These are phyloP conservation scores for Cercospora zeae-maydis DNA, from an alignment of 2,329 filamentous ascomycete genomes.

Conservation along the genomic window DNA sequence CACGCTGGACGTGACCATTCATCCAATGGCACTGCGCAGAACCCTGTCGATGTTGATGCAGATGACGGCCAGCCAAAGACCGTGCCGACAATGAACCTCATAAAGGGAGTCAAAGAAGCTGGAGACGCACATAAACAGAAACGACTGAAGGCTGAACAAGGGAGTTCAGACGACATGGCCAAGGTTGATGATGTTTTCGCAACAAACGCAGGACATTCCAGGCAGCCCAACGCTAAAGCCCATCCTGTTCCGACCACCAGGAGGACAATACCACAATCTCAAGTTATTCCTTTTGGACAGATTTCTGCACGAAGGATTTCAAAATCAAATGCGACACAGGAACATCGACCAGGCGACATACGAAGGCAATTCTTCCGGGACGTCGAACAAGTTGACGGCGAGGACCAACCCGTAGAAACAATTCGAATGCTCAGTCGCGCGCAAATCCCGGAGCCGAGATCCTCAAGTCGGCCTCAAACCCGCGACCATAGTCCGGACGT, in stretches of 20 bases:
- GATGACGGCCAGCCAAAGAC: not conserved
- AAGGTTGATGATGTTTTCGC: not conserved
- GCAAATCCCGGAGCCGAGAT: not conserved
- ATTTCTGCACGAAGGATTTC: not conserved
- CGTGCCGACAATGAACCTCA: not conserved
- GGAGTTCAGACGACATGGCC: not conserved
- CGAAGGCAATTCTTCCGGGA: not conserved
- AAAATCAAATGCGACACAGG: not conserved
- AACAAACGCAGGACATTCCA: not conserved
- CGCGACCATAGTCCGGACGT: constrained; percentile 12
- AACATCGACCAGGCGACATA: not conserved
- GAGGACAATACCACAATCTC: not conserved
- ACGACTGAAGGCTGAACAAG: not conserved
- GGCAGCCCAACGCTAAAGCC: not conserved
- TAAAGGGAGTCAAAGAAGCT: not conserved
- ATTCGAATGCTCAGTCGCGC: not conserved
- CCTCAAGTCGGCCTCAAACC: not conserved
- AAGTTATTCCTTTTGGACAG: not conserved
- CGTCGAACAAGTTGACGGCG: not conserved
- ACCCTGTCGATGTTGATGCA: not conserved
- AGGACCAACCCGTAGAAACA: not conserved
- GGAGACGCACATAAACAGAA: not conserved
- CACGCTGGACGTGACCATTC: not conserved
- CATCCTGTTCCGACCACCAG: not conserved
- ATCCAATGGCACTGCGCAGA: not conserved